These are phyloP conservation scores for Rhodotorula taiwanensis DNA, from an alignment of 768 basidiomycete species.

Conservation along the genomic window DNA sequence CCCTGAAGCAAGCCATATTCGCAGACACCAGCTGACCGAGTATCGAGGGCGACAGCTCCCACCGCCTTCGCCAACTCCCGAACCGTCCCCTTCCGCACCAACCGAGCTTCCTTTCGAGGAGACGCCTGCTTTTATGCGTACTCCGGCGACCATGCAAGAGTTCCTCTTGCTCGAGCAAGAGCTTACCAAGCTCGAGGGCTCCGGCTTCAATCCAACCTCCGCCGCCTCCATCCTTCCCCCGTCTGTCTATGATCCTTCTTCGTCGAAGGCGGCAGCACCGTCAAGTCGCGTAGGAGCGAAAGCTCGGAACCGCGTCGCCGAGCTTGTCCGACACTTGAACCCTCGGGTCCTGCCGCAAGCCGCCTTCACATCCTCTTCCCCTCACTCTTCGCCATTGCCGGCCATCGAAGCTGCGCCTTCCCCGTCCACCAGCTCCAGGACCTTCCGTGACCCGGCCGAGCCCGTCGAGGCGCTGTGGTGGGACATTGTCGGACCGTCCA, in stretches of 20 bases:
- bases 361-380: background rate
- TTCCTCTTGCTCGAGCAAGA: conserved; percentile 33
- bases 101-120: conserved; percentile 29
- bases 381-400: background rate
- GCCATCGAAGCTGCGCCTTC: background rate
- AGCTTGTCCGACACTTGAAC: conserved; percentile 22
- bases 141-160: conserved; percentile 24
- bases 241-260: conserved; percentile 2
- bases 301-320: conserved; percentile 5
- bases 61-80: conserved; percentile 5
- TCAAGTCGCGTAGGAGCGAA: background rate
- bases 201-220: conserved; percentile 5
- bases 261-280: background rate
- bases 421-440: background rate
- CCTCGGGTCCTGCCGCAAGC: conserved; percentile 2
- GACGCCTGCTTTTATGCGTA: conserved; percentile 30
- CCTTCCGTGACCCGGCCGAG: background rate
- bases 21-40: no score
- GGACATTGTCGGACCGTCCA: conserved; percentile 23
- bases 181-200: conserved; percentile 25
- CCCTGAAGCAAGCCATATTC: no score
- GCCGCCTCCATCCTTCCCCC: conserved; percentile 17
- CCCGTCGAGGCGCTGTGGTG: conserved; percentile 35
- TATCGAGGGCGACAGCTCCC: no score
- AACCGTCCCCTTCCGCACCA: background rate